phyloP scores from a whole-genome alignment of 768 basidiomycete species.

The Calocybe indica region DNA sequence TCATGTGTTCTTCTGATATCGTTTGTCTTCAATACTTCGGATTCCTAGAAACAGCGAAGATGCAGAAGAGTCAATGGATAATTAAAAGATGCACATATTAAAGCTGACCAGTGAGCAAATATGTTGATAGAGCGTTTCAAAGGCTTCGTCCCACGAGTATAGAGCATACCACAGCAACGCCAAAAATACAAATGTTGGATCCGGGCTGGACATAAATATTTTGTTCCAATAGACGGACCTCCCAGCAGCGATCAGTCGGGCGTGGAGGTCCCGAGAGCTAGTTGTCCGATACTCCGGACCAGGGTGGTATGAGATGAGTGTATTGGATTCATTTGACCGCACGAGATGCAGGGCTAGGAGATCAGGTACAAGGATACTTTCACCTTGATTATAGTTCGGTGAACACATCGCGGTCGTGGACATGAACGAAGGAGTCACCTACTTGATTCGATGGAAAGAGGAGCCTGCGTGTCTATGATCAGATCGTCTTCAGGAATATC shows the following conservation, averaged over 20 bases:
- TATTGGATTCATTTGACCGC: conserved; percentile 29
- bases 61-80: neutral
- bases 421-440: conserved; percentile 2
- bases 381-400: conserved; percentile 13
- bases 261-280: conserved; percentile 26
- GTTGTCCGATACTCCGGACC: conserved; percentile 25
- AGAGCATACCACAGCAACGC: conserved; percentile 52
- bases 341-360: conserved; percentile 52
- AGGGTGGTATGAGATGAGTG: conserved; percentile 40
- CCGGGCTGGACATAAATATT: conserved; percentile 32
- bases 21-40: conserved; percentile 30
- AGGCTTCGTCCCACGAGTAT: conserved; percentile 56
- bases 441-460: conserved; percentile 37
- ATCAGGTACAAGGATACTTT: conserved; percentile 34
- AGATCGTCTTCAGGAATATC: neutral
- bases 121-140: conserved; percentile 46
- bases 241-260: conserved; percentile 30
- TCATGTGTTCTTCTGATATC: conserved; percentile 42
- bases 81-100: conserved; percentile 1
- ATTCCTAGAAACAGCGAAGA: conserved; percentile 30
- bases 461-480: conserved; percentile 47
- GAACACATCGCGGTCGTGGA: neutral
- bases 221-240: conserved; percentile 40
- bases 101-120: conserved; percentile 38
- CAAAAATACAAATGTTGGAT: conserved; percentile 51